Base-by-base conservation (phyloP, 179 eudicot species). In the Amaranthus tricolor region DNA sequence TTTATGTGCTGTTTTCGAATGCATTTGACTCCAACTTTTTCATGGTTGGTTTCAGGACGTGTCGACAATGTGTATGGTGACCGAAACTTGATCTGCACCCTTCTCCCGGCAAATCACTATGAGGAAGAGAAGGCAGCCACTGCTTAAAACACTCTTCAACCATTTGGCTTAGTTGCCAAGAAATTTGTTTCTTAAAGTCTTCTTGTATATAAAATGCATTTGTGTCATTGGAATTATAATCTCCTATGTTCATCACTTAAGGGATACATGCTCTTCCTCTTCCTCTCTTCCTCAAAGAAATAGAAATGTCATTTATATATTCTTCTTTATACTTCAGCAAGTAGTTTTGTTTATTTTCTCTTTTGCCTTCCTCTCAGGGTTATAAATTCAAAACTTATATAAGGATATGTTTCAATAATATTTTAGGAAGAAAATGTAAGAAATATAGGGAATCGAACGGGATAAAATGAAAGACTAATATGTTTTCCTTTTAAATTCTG, bases 51-150 rank as follows among this genome's bases (percentile, higher is more conserved):
- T 78, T 62, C 89, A 94, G 99, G 88, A 0, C 97, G 97, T 66
- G 95, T 95, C 1, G 96, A 95, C 92, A 95, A 95, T 68, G 97
- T 95, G 49, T 95, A 92, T 69, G 97, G 99, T 17, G 97, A 95
- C 76, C 89, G 97, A 73, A 93, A 95, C 92, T 89, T 95, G 75
- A 58, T 86, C 82, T 95, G 99, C 90, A 93, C 97, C 59, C 96
- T 95, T 76, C 96, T 82, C 6, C 87, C 96, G 0, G 85, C 89
- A 51, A 79, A 88, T 45, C 90, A 88, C 72, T 86, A 81, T 57
- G 96, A 77, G 3, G 97, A 94, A 85, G 90, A 87, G 75, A 77
- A 81, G 74, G 98, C 97, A 5, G 98, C 98, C 0, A 82, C 88
- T 72, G 97, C 96, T 71, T 91, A 82, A 87, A 71, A 31, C 40